Conservation (phyloP, 768 basidiomycete species). For the Macrolepiota dolichaula region DNA sequence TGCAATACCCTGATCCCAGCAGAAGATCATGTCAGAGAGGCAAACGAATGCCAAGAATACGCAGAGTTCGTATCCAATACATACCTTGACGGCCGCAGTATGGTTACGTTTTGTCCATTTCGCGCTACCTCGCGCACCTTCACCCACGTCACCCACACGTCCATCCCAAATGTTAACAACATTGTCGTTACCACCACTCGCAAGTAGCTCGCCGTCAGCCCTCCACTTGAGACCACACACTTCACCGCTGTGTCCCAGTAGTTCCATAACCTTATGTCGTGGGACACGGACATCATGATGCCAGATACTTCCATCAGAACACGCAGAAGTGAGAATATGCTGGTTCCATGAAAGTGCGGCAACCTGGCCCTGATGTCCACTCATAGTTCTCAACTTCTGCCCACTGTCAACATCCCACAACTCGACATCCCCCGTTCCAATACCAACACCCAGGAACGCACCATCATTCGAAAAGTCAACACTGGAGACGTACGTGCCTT, state of each 20-base stretch:
- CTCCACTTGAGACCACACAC: slow-evolving; percentile 94
- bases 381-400: slow-evolving; percentile 87
- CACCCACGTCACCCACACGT: slow-evolving; percentile 55
- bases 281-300: slow-evolving; percentile 93
- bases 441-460: slow-evolving; percentile 77
- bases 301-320: slow-evolving; percentile 92
- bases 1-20: slow-evolving; percentile 68
- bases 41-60: not conserved
- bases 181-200: slow-evolving; percentile 96
- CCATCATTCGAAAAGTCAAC: slow-evolving; percentile 82
- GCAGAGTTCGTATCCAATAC: not conserved
- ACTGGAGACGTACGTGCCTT: slow-evolving; percentile 71
- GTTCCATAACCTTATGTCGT: slow-evolving; percentile 85
- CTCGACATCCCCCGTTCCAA: slow-evolving; percentile 82
- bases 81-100: slow-evolving; percentile 81
- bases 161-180: slow-evolving; percentile 98
- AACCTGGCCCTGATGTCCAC: slow-evolving; percentile 79
- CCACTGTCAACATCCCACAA: slow-evolving; percentile 89
- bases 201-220: slow-evolving; percentile 82
- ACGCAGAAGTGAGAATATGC: slow-evolving; percentile 84
- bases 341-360: slow-evolving; percentile 85
- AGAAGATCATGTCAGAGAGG: slow-evolving; percentile 2
- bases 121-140: slow-evolving; percentile 53
- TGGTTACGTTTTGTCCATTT: slow-evolving; percentile 94
- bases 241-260: slow-evolving; percentile 88